Evolutionary conservation across 768 basidiomycete genomes (phyloP), one percentile per base, ranked within the genome.

Genomic region (Termitomyces sp.): DNA sequence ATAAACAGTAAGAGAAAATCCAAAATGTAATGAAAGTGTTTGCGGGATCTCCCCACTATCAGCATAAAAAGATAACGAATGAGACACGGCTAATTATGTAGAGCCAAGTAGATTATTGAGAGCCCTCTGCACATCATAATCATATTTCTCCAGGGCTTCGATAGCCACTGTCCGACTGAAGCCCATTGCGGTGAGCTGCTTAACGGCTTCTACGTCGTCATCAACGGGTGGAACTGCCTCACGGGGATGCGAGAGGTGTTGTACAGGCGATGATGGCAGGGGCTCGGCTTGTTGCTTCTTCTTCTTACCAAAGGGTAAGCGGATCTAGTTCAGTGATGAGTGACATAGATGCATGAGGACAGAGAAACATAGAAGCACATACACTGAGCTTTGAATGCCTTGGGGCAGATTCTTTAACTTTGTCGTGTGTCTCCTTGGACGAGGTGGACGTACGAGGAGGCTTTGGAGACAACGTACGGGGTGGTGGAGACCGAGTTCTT

Each of bases 141-240:
- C 85, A 65, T 88, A 77, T 55, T 81, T 84, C 69, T 96, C 95
- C 6, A 98, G 76, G 12, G 95, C 93, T 12, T 78, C 79, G 7
- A 98, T 81, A 0, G 92, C 90, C 66, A 94, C 85, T 15, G 74
- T 69, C 41, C 95, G 81, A 58, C 80, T 85, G 75, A 98, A 98
- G 24, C 96, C 96, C 94, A 98, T 97, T 19, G 79, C 80, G 45
- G 84, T 84, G 40, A 98, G 74, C 65, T 88, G 85, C 64, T 85
- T 89, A 21, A 94, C 88, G 2, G 85, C 73, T 58, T 85, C 84
- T 12, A 85, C 83, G 55, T 93, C 89, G 59, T 88, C 88, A 28
- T 84, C 85, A 12, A 76, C 74, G 1, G 86, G 82, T 2, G 84
- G 79, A 10, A 61, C 58, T 4, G 64, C 78, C 57, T 82, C 80